Base-by-base conservation (phyloP, 176 grass and related monocot species). In the Eremochloa ophiuroides region DNA sequence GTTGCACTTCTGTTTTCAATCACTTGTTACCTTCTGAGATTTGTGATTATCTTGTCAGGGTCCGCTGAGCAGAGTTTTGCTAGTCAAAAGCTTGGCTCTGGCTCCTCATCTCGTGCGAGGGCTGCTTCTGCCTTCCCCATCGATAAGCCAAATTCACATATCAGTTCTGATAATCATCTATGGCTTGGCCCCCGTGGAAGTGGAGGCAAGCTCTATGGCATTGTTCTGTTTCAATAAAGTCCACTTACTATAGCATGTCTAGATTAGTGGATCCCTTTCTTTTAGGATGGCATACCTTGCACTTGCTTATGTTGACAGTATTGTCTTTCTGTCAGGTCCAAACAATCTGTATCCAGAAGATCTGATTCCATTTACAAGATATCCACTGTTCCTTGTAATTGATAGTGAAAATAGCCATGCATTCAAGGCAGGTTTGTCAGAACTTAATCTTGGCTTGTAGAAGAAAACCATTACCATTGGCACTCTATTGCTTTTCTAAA, bases 391-490 rank as follows among this genome's bases (percentile, higher is more conserved):
- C 69, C 89, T 99, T 82, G 82, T 99, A 80, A 84, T 96, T 22
- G 97, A 99, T 42, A 96, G 97, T 70, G 93, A 96, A 77, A 96
- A 88, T 83, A 96, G 97, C 69, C 89, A 93, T 71, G 91, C 93
- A 91, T 99, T 99, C 91, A 99, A 99, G 93, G 97, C 93, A 95
- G 93, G 89, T 93, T 98, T 98, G 95, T 95, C 84, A 89, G 87
- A 94, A 94, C 92, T 94, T 98, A 85, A 66, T 93, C 89, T 97
- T 65, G 30, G 41, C 55, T 83, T 82, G 11, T 89, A 91, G 66
- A 71, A 75, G 40, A 75, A 84, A 89, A 58, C 48, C 18, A 78
- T 73, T 48, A 71, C 33, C 30, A 83, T 84, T 35, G 42, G 35
- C 70, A 38, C 63, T 69, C 46, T 31, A 14, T 66, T 77, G 26